Evolutionary conservation across 345 rosid species (phyloP).

Genomic region (Adansonia digitata): DNA sequence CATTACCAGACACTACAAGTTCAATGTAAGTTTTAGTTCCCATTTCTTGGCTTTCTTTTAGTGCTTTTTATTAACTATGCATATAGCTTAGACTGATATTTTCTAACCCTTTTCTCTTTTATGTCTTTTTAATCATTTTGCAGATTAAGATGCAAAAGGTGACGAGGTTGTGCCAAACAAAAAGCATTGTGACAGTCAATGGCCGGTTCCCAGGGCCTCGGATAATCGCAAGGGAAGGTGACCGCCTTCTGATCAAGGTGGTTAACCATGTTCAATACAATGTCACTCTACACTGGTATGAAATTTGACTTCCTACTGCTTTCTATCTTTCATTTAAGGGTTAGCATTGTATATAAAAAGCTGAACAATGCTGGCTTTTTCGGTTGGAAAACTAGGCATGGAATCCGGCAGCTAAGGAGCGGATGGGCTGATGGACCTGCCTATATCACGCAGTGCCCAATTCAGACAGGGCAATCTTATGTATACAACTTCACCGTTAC

Average conservation of each 20-base stretch:
- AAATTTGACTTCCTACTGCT: slow-evolving; percentile 16
- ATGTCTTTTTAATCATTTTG: not conserved
- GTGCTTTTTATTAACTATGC: not conserved
- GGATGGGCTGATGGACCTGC: slow-evolving; percentile 55
- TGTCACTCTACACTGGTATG: slow-evolving; percentile 37
- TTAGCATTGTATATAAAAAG: not conserved
- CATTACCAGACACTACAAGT: slow-evolving; percentile 38
- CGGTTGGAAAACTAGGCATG: slow-evolving; percentile 34
- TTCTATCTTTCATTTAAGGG: not conserved
- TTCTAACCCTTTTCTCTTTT: not conserved
- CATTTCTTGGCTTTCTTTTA: not conserved
- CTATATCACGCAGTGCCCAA: slow-evolving; percentile 42
- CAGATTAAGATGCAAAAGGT: slow-evolving; percentile 45
- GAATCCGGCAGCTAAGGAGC: slow-evolving; percentile 34
- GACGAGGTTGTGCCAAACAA: slow-evolving; percentile 36
- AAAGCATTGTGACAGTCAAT: slow-evolving; percentile 68
- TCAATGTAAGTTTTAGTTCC: slow-evolving; percentile 25
- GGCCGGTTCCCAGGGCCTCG: slow-evolving; percentile 74
- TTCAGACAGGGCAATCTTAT: slow-evolving; percentile 36
- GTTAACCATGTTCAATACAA: slow-evolving; percentile 65
- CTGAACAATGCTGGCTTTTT: not conserved
- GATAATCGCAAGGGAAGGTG: slow-evolving; percentile 73
- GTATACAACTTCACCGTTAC: slow-evolving; percentile 46
- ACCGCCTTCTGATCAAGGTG: slow-evolving; percentile 57
- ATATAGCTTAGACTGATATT: not conserved